A percentile compares a stretch with the other conserved stretches of the same genome.
These are phyloP conservation scores for Talaromyces sp. DNA, from an alignment of 2,329 filamentous ascomycete genomes.

Conservation along the genomic window DNA sequence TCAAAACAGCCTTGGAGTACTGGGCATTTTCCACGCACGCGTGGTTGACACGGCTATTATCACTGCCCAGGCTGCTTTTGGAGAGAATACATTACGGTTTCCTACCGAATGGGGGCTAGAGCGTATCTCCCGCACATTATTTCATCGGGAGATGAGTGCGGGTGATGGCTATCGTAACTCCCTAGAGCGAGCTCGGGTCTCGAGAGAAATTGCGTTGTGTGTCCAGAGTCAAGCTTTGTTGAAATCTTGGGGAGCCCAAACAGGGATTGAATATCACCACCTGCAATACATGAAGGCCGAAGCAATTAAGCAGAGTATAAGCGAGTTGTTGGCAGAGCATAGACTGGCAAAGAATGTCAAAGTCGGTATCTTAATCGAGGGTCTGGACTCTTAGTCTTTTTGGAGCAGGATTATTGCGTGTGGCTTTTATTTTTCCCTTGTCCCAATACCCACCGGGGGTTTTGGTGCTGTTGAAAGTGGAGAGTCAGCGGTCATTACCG, in stretches of 20 bases:
- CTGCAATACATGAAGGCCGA: neutral
- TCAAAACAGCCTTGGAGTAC: constrained; percentile 39
- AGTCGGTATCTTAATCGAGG: neutral
- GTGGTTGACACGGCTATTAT: constrained; percentile 45
- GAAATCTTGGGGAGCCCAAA: constrained; percentile 25
- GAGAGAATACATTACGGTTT: constrained; percentile 1
- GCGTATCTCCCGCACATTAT: neutral
- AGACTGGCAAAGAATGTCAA: neutral
- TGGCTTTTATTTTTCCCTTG: neutral
- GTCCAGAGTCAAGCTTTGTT: neutral
- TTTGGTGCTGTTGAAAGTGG: neutral
- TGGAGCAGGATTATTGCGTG: neutral
- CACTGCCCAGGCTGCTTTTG: constrained; percentile 27
- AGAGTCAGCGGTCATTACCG: no score
- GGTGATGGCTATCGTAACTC: constrained; percentile 32
- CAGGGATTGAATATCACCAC: neutral
- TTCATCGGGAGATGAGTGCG: constrained; percentile 2
- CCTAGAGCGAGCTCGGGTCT: neutral
- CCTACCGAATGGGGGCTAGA: constrained; percentile 1
- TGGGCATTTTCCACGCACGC: constrained; percentile 39
- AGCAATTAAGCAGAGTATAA: neutral
- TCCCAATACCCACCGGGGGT: neutral
- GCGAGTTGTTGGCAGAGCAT: neutral
- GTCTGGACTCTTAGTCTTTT: neutral
- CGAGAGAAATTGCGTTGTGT: neutral